Evolutionary conservation across 192 early-diverging fungal genomes (phyloP).

Genomic region (Chytriomyces confervae): DNA sequence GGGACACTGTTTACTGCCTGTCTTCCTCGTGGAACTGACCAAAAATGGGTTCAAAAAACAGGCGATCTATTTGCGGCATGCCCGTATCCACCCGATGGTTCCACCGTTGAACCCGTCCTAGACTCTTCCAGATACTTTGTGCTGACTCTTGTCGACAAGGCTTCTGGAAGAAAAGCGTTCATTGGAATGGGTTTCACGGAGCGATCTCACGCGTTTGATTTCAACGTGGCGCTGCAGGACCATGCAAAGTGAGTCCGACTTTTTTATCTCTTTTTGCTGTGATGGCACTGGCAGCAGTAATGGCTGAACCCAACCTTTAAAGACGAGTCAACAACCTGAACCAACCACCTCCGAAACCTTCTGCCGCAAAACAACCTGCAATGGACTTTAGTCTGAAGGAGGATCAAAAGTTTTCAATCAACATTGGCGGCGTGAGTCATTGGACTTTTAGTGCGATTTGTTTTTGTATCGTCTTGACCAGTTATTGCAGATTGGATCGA

Average conservation of each 20-base stretch:
- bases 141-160: conserved; percentile 68
- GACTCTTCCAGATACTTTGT: conserved; percentile 91
- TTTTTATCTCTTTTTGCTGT: no score
- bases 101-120: conserved; percentile 76
- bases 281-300: no score
- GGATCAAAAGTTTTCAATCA: conserved; percentile 78
- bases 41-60: not conserved
- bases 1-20: not conserved
- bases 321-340: not conserved
- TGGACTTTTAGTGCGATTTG: not conserved
- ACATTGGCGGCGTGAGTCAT: conserved; percentile 63
- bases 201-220: conserved; percentile 83
- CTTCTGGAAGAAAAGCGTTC: conserved; percentile 78
- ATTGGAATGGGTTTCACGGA: conserved; percentile 87
- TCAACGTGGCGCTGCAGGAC: conserved; percentile 89
- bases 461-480: not conserved
- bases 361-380: conserved; percentile 47
- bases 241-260: conserved; percentile 62
- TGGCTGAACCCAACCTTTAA: not conserved
- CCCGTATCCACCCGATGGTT: conserved; percentile 73
- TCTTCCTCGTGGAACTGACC: not conserved
- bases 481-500: not conserved
- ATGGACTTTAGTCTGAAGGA: conserved; percentile 81
- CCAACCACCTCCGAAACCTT: not conserved
- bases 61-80: conserved; percentile 83